Conservation (phyloP, 352 stramenopile species). For the Phytophthora palmivora region DNA sequence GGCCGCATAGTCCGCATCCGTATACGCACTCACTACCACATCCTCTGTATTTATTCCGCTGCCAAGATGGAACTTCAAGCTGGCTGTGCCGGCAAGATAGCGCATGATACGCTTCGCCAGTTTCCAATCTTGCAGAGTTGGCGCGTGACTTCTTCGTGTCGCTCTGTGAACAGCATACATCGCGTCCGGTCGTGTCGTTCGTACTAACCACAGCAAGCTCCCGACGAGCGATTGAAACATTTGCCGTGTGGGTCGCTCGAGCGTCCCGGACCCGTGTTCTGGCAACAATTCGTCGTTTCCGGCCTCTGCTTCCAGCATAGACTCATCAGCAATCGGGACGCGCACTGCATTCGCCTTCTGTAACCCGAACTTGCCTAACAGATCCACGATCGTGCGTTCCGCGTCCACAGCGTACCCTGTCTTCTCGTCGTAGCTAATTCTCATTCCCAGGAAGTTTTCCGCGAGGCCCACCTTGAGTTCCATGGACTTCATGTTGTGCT, state of each 20-base stretch:
- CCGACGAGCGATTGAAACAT: not conserved
- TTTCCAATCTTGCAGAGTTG: not conserved
- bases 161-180: not conserved
- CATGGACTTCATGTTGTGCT: not conserved
- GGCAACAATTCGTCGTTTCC: not conserved
- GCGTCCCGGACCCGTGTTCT: not conserved
- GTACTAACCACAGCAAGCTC: not conserved
- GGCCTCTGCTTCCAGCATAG: not conserved
- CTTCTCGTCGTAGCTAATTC: not conserved
- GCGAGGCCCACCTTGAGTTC: not conserved
- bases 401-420: not conserved
- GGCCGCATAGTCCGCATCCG: not conserved
- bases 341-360: slow-evolving; percentile 2
- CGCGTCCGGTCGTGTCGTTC: not conserved
- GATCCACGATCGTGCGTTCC: not conserved
- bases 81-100: not conserved
- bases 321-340: not conserved
- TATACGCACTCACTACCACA: not conserved
- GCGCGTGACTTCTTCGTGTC: not conserved
- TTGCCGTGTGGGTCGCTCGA: not conserved
- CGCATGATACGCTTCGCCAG: not conserved
- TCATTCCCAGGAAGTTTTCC: not conserved
- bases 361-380: not conserved
- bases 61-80: not conserved
- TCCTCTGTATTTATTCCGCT: not conserved